A percentile compares a stretch with the other conserved stretches of the same genome.
Evolutionary conservation across 345 rosid genomes (phyloP).

Genomic region (Populus simonii): DNA sequence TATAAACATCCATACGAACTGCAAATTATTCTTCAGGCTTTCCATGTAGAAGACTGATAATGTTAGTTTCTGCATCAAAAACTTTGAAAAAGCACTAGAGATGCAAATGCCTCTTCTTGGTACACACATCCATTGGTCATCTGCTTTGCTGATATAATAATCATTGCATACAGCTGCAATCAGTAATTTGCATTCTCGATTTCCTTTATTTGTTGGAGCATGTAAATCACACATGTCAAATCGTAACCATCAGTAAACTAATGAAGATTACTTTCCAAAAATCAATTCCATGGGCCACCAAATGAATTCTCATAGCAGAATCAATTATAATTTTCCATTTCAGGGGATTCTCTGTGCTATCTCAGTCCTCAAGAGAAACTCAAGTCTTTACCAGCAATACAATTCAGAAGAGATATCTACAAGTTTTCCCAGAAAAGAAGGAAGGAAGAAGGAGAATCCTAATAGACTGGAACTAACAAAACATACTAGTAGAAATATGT

Average conservation of each 20-base stretch:
- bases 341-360: neutral
- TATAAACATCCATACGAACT: neutral
- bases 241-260: neutral
- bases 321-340: neutral
- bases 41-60: neutral
- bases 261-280: neutral
- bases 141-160: neutral
- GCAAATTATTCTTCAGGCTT: neutral
- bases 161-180: neutral
- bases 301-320: neutral
- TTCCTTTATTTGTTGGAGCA: neutral
- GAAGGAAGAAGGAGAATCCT: neutral
- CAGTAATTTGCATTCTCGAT: neutral
- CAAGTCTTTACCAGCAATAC: neutral
- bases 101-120: neutral
- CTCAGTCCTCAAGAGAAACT: neutral
- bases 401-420: neutral
- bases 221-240: neutral
- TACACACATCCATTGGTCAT: neutral
- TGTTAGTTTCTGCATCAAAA: neutral
- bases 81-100: neutral
- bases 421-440: conserved; percentile 1
- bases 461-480: neutral
- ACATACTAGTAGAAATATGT: neutral
- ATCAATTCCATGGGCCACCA: neutral